Evolutionary conservation across 768 basidiomycete species (phyloP).

Genomic region (Boletus insuetus): DNA sequence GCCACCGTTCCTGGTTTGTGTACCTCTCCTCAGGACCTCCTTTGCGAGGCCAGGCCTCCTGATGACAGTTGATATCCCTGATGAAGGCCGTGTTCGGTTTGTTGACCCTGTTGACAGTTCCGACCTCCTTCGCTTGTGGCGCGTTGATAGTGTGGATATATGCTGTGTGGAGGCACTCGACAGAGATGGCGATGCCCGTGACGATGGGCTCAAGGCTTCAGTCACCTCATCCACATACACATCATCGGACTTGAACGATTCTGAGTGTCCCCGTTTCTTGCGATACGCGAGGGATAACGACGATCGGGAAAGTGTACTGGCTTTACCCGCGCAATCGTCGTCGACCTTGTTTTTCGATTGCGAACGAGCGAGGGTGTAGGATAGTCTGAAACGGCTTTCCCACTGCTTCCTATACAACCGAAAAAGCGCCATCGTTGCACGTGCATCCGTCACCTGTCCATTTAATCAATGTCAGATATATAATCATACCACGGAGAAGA

Average conservation of each 20-base stretch:
- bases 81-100: conserved; percentile 57
- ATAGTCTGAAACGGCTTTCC: conserved; percentile 51
- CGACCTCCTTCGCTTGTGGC: neutral
- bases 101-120: neutral
- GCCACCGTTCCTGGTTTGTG: neutral
- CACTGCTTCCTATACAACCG: conserved; percentile 78
- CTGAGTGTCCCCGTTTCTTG: conserved; percentile 18
- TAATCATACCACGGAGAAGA: neutral
- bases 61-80: conserved; percentile 54
- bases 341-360: neutral
- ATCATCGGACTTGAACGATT: neutral
- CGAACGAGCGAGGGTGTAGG: neutral
- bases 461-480: neutral
- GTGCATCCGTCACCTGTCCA: conserved; percentile 81
- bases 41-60: conserved; percentile 23
- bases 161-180: neutral
- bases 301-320: neutral
- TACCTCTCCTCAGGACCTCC: conserved; percentile 10
- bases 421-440: conserved; percentile 94
- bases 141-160: neutral
- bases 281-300: neutral
- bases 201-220: neutral
- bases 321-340: neutral
- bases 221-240: neutral
- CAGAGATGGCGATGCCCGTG: neutral